phyloP scores from a whole-genome alignment of 768 basidiomycete genomes.

The Tylopilus intermedius region DNA sequence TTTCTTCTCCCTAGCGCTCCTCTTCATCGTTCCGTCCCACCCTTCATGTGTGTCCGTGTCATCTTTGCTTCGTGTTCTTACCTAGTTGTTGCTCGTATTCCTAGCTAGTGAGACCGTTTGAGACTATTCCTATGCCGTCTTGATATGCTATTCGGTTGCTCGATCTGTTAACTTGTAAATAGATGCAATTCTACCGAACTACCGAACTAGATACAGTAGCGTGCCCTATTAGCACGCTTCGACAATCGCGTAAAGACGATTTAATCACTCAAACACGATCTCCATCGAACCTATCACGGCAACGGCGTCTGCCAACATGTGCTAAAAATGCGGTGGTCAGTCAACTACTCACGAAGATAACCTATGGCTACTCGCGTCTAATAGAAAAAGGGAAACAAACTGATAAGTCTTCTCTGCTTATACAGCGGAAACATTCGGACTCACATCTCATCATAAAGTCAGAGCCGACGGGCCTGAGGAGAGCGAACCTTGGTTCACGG shows the following conservation, averaged over 20 bases:
- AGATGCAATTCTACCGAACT: slow-evolving; percentile 24
- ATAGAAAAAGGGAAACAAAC: slow-evolving; percentile 10
- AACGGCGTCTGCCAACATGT: slow-evolving; percentile 91
- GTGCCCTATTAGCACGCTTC: neutral
- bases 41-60: too few species aligned
- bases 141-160: too few species aligned
- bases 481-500: too few species aligned
- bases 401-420: neutral
- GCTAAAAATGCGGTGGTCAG: slow-evolving; percentile 44
- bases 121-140: too few species aligned
- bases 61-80: too few species aligned
- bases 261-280: slow-evolving; percentile 87
- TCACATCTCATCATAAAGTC: slow-evolving; percentile 97
- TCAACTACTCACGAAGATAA: neutral
- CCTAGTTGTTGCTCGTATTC: too few species aligned
- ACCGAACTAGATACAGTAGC: slow-evolving; percentile 21
- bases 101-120: too few species aligned
- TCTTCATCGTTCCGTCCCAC: too few species aligned
- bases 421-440: slow-evolving; percentile 24
- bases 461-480: too few species aligned
- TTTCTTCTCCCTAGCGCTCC: too few species aligned
- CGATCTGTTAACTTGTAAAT: too few species aligned
- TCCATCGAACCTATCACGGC: slow-evolving; percentile 99
- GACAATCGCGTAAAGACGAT: neutral
- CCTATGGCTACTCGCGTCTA: slow-evolving; percentile 33